Evolutionary conservation across 2,329 filamentous ascomycete species (phyloP).

Genomic region (Aspergillus sp.): DNA sequence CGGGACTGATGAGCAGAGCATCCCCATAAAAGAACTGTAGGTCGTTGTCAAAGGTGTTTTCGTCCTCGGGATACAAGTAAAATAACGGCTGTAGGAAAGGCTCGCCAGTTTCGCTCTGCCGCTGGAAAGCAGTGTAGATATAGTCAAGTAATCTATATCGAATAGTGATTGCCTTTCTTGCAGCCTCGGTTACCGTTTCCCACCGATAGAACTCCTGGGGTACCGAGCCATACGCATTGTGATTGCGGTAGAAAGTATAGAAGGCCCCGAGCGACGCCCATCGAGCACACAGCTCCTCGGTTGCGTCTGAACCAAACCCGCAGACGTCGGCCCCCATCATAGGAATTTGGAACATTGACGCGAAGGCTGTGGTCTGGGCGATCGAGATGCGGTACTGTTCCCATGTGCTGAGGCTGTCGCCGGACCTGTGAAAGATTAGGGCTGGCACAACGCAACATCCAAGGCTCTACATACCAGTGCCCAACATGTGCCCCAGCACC

Average conservation of each 20-base stretch:
- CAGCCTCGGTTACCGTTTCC: slow-evolving; percentile 62
- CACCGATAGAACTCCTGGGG: slow-evolving; percentile 74
- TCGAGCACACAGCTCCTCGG: slow-evolving; percentile 69
- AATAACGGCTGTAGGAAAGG: slow-evolving; percentile 70
- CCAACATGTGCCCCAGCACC: slow-evolving; percentile 64
- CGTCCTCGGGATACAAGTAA: slow-evolving; percentile 65
- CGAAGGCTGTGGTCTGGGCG: slow-evolving; percentile 59
- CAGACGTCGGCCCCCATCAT: slow-evolving; percentile 74
- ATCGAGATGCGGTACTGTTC: slow-evolving; percentile 60
- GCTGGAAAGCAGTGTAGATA: slow-evolving; percentile 70
- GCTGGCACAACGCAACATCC: neutral
- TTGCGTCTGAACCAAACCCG: slow-evolving; percentile 69
- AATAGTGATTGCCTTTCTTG: slow-evolving; percentile 66
- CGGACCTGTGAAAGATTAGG: slow-evolving; percentile 45
- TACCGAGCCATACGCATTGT: slow-evolving; percentile 57
- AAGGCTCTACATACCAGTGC: slow-evolving; percentile 46
- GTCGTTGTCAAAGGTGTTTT: slow-evolving; percentile 52
- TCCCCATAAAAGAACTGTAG: slow-evolving; percentile 62
- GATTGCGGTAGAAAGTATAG: slow-evolving; percentile 73
- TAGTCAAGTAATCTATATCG: slow-evolving; percentile 80
- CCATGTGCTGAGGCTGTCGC: slow-evolving; percentile 62
- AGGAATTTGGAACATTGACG: slow-evolving; percentile 66
- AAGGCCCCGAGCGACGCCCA: slow-evolving; percentile 75
- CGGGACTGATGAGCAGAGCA: slow-evolving; percentile 57
- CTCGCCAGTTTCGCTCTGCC: slow-evolving; percentile 60